phyloP scores from a whole-genome alignment of 495 filamentous ascomycete species.

The Physcia stellaris region DNA sequence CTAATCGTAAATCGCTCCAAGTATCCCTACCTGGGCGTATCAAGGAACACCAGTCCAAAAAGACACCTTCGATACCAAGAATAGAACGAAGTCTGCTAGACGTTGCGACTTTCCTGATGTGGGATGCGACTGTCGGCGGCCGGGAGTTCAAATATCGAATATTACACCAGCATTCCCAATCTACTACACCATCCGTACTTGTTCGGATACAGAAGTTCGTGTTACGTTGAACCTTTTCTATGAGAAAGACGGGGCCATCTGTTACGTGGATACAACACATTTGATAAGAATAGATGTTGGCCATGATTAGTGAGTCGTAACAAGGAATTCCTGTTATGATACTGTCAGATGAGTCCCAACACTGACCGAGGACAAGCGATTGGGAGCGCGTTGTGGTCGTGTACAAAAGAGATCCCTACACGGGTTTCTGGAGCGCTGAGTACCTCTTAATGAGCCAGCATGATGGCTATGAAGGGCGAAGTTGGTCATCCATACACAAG shows the following conservation, averaged over 20 bases:
- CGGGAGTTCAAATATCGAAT: neutral
- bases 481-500: neutral
- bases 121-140: neutral
- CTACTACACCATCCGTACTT: neutral
- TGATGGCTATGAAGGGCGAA: neutral
- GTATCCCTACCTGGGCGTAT: neutral
- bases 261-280: neutral
- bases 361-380: neutral
- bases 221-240: neutral
- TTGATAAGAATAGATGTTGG: neutral
- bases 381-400: neutral
- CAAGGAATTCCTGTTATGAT: no score
- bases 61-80: neutral
- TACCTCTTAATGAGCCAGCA: neutral
- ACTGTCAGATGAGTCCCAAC: no score
- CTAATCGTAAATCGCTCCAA: neutral
- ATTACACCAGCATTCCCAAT: neutral
- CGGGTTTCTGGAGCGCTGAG: neutral
- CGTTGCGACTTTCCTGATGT: neutral
- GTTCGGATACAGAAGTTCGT: neutral
- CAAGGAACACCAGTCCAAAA: neutral
- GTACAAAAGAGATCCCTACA: neutral
- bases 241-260: neutral
- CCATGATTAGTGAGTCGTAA: neutral
- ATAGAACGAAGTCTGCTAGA: neutral